These are phyloP conservation scores for Cymbopogon citratus DNA, from an alignment of 176 grass and related monocot species.

Conservation along the genomic window DNA sequence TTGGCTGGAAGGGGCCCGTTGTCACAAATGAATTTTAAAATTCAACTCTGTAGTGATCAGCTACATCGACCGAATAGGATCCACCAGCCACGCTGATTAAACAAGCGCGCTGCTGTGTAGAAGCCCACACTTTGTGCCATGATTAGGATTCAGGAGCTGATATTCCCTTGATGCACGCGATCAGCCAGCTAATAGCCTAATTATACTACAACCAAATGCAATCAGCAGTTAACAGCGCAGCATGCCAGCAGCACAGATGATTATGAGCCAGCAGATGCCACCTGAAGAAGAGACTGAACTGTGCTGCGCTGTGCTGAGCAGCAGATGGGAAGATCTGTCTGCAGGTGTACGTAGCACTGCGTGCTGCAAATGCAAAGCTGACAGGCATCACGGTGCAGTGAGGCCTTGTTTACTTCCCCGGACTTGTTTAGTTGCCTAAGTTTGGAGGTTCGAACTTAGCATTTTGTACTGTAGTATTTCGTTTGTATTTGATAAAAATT, in stretches of 20 bases:
- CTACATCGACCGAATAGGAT: not conserved
- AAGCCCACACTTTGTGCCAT: not conserved
- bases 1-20: too few species aligned
- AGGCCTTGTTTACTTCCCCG: too few species aligned
- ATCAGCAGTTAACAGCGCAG: not conserved
- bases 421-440: too few species aligned
- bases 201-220: not conserved
- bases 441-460: too few species aligned
- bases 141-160: not conserved
- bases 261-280: not conserved
- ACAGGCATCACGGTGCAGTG: too few species aligned
- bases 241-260: not conserved
- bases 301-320: too few species aligned
- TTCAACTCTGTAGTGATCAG: too few species aligned
- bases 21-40: too few species aligned
- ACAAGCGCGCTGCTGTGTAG: not conserved
- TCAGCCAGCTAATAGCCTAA: slow-evolving; percentile 20
- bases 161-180: not conserved
- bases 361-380: too few species aligned
- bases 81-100: not conserved
- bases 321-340: not conserved
- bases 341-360: not conserved
- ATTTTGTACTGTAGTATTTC: too few species aligned
- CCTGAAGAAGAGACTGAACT: not conserved
- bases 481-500: too few species aligned